phyloP scores from a whole-genome alignment of 2,329 filamentous ascomycete genomes.

The Xylogone sp. region DNA sequence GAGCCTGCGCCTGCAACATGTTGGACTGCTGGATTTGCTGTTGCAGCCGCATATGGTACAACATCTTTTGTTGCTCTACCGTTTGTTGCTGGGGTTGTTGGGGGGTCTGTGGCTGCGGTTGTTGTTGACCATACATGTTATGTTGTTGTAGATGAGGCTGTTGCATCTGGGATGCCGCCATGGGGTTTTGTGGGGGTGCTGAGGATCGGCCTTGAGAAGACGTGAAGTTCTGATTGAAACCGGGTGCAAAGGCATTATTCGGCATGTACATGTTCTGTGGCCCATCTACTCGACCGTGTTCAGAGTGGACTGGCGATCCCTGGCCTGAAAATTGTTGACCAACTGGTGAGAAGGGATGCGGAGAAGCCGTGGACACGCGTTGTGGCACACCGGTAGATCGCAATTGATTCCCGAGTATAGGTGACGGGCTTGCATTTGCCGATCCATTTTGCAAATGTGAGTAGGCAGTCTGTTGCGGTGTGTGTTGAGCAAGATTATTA shows the following conservation, averaged over 20 bases:
- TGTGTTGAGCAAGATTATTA: slow-evolving; percentile 54
- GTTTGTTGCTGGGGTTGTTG: slow-evolving; percentile 29
- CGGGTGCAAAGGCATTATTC: slow-evolving; percentile 50
- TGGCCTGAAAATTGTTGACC: slow-evolving; percentile 68
- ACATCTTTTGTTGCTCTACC: slow-evolving; percentile 68
- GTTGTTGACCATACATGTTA: slow-evolving; percentile 24
- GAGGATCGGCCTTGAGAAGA: slow-evolving; percentile 50
- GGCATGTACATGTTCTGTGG: slow-evolving; percentile 72
- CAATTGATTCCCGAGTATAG: slow-evolving; percentile 82
- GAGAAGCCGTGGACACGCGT: slow-evolving; percentile 85
- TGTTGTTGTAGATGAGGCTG: slow-evolving; percentile 34
- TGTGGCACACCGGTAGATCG: slow-evolving; percentile 68
- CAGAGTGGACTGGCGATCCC: slow-evolving; percentile 72
- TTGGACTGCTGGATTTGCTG: slow-evolving; percentile 64
- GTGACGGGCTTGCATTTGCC: slow-evolving; percentile 83
- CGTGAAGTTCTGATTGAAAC: slow-evolving; percentile 56
- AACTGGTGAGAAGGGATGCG: slow-evolving; percentile 82
- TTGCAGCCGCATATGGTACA: slow-evolving; percentile 82
- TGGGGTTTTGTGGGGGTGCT: slow-evolving; percentile 53
- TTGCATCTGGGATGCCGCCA: slow-evolving; percentile 42
- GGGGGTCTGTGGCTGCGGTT: slow-evolving; percentile 10
- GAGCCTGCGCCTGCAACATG: slow-evolving; percentile 25
- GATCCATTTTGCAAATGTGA: slow-evolving; percentile 81
- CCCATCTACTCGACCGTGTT: slow-evolving; percentile 63
- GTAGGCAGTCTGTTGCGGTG: slow-evolving; percentile 64